Evolutionary conservation across 192 early-diverging fungal species (phyloP).

Genomic region (Entophlyctis helioformis): DNA sequence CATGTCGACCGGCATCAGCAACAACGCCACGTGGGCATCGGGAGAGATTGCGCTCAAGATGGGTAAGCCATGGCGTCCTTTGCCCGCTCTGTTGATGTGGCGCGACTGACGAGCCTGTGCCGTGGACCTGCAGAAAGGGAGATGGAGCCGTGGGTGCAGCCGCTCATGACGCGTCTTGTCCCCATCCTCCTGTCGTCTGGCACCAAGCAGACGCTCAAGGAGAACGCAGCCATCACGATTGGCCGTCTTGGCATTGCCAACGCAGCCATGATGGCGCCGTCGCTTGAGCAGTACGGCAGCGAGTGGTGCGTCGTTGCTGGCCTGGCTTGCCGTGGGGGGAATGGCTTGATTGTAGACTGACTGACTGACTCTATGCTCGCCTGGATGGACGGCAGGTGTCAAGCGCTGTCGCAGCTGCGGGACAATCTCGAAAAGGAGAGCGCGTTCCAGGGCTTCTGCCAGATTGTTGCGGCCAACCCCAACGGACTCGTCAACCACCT

Average conservation of each 20-base stretch:
- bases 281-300: constrained; percentile 70
- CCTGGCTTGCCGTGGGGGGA: too few relatives aligned
- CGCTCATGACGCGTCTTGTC: constrained; percentile 74
- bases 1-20: constrained; percentile 64
- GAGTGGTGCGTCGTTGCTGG: constrained; percentile 69
- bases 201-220: constrained; percentile 57
- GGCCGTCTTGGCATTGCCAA: constrained; percentile 89
- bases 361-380: too few relatives aligned
- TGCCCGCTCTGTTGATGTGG: too few relatives aligned
- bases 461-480: constrained; percentile 84
- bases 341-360: too few relatives aligned
- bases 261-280: constrained; percentile 72
- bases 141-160: constrained; percentile 69
- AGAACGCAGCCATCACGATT: constrained; percentile 95
- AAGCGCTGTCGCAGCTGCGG: constrained; percentile 63
- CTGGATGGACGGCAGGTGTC: constrained; percentile 16
- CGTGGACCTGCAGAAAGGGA: constrained; percentile 37
- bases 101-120: neutral
- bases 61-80: constrained; percentile 7
- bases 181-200: constrained; percentile 59
- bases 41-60: constrained; percentile 91
- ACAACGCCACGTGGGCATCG: constrained; percentile 96
- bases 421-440: constrained; percentile 95
- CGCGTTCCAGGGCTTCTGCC: constrained; percentile 91
- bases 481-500: too few relatives aligned